Base-by-base conservation (phyloP, 78 protist genomes). In the Chrysochromulina tobinii region DNA sequence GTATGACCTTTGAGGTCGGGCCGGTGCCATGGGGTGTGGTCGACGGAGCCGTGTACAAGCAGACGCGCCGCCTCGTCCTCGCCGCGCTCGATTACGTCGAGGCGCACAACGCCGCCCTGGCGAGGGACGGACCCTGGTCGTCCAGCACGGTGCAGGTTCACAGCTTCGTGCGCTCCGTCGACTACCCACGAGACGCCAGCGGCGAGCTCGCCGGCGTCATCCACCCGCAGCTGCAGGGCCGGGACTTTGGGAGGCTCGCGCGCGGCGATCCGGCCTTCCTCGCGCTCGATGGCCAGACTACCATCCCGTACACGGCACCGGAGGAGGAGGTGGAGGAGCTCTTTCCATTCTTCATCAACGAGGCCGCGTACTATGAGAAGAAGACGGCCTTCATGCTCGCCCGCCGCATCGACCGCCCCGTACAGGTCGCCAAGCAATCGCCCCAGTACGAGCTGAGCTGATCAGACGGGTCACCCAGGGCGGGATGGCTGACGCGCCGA, bases 341-440 rank as follows among this genome's bases (percentile, higher is more conserved):
- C 23, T 79, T 21, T 48, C 64, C 87, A 1, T 51, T 79, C 59
- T 79, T 79, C 87, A 54, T 79, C 87, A 54, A 79, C 61, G 87
- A 79, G 61, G 87, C 87, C 17, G 87, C 87, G 17, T 79, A 79
- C 87, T 8, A 21, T 64, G 87, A 79, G 48, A 50, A 75, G 59
- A 25, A 7, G 15, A 20, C 9, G 3, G 84, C 84, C 23, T 51
- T 75, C 57, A 69, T 69, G 14, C 12, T 69, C 51, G 79, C 38
- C 38, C 38, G 38, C 38, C 38, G 38, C 38, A 38, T 38, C 38
- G 38, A 38, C 0, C 38, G 38, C 38, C 38, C 38, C 38, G 38
- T 38, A 38, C 38, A 38, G 38, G 38, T 38, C 38, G 38, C 38
- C 38, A 38, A 38, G 38, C 38, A 38, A 38, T 38, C 38, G 38